A percentile compares a stretch with the other conserved stretches of the same genome.
These are phyloP conservation scores for Metschnikowia santaceciliae DNA, from an alignment of 805 yeast species.

Conservation along the genomic window DNA sequence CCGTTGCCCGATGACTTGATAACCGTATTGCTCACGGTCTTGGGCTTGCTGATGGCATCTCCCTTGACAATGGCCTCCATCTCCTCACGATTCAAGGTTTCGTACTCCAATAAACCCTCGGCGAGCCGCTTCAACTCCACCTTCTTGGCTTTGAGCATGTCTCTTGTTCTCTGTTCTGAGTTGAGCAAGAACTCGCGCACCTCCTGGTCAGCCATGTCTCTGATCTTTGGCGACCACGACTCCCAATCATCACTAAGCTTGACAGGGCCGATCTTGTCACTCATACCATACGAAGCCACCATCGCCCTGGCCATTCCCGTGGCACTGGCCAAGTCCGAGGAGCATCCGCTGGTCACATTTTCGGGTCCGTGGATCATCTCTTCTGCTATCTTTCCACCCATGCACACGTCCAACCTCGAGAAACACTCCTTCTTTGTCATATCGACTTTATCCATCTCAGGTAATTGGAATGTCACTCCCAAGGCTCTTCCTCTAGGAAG, in stretches of 20 bases:
- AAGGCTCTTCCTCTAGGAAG: conserved; percentile 95
- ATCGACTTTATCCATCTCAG: conserved; percentile 97
- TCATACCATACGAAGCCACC: conserved; percentile 97
- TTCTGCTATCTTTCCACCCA: conserved; percentile 99
- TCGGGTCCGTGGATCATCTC: conserved; percentile 87
- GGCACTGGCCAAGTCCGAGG: conserved; percentile 85
- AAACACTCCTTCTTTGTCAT: conserved; percentile 84
- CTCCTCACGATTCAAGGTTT: conserved; percentile 87
- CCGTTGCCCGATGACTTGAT: conserved; percentile 20
- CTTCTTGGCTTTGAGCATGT: conserved; percentile 55
- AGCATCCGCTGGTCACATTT: conserved; percentile 93
- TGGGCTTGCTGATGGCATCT: conserved; percentile 64
- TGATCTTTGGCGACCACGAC: conserved; percentile 84
- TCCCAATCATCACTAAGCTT: conserved; percentile 88
- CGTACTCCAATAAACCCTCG: conserved; percentile 90
- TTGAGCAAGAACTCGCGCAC: conserved; percentile 69
- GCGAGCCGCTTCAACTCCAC: conserved; percentile 83
- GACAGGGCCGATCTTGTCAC: conserved; percentile 89
- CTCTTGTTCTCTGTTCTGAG: conserved; percentile 78
- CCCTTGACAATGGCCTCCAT: conserved; percentile 85
- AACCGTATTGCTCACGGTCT: conserved; percentile 71
- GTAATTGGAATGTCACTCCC: conserved; percentile 95
- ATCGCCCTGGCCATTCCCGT: conserved; percentile 92
- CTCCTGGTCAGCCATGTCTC: conserved; percentile 91
- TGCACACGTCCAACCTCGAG: conserved; percentile 92